A percentile compares a stretch with the other conserved stretches of the same genome.
These are phyloP conservation scores for Rugonectria rugulosa DNA, from an alignment of 2,329 filamentous ascomycete species.

Conservation along the genomic window DNA sequence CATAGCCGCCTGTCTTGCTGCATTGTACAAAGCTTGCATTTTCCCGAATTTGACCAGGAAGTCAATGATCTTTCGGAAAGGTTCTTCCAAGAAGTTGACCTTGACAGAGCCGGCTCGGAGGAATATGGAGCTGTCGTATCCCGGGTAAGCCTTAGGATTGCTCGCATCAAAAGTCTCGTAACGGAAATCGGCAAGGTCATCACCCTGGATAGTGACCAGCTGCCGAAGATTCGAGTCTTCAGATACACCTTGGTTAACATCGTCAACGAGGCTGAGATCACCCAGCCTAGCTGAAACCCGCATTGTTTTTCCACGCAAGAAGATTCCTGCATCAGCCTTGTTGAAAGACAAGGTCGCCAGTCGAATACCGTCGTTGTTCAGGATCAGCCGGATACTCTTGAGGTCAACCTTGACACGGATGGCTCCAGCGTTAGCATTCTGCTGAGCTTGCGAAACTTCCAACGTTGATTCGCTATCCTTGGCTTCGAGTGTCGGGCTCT, in stretches of 20 bases:
- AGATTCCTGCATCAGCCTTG: constrained; percentile 89
- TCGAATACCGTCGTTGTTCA: constrained; percentile 97
- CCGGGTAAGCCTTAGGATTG: constrained; percentile 78
- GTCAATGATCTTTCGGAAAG: constrained; percentile 96
- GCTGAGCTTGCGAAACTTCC: constrained; percentile 41
- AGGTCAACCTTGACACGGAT: constrained; percentile 94
- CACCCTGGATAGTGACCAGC: constrained; percentile 91
- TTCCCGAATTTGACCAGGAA: constrained; percentile 99
- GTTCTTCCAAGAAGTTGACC: constrained; percentile 95
- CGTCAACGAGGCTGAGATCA: constrained; percentile 87
- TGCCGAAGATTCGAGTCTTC: constrained; percentile 82
- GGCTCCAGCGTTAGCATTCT: constrained; percentile 64
- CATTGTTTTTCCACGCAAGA: constrained; percentile 86
- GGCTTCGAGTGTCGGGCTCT: constrained; percentile 45
- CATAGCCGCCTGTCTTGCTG: constrained; percentile 90
- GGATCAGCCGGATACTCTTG: constrained; percentile 89
- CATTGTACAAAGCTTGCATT: constrained; percentile 99
- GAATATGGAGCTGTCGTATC: constrained; percentile 91
- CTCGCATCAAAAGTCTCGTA: constrained; percentile 93
- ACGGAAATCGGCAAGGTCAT: constrained; percentile 94
- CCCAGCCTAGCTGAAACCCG: constrained; percentile 86
- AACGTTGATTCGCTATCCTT: constrained; percentile 50
- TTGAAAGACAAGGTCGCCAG: constrained; percentile 92
- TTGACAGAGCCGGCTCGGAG: constrained; percentile 94
- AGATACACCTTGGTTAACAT: constrained; percentile 89